A percentile compares a stretch with the other conserved stretches of the same genome.
These are phyloP conservation scores for Lipomyces chichibuensis DNA, from an alignment of 805 yeast species.

Conservation along the genomic window DNA sequence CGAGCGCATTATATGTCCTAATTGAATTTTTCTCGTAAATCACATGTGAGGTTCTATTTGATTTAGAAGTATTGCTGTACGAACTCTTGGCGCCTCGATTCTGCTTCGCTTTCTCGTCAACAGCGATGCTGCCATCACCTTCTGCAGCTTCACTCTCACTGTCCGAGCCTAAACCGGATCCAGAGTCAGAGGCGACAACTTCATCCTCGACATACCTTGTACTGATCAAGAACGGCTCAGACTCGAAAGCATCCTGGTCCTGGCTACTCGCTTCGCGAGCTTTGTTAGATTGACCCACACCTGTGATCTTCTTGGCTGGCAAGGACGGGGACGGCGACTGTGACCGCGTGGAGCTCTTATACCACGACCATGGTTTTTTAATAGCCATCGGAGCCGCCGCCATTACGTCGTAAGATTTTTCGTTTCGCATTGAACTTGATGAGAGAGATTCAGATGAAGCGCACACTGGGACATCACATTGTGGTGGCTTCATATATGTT, in stretches of 20 bases:
- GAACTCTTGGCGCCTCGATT: neutral
- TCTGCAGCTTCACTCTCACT: neutral
- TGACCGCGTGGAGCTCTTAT: neutral
- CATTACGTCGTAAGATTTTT: conserved; percentile 21
- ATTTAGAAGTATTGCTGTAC: neutral
- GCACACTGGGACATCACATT: conserved; percentile 14
- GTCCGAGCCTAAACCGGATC: neutral
- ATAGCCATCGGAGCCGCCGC: neutral
- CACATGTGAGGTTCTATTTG: conserved; percentile 1
- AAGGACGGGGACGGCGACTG: neutral
- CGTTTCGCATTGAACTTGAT: conserved; percentile 1
- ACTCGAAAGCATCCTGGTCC: conserved; percentile 1
- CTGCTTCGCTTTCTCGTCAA: neutral
- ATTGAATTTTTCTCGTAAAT: conserved; percentile 5
- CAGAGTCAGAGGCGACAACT: neutral
- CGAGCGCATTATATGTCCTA: conserved; percentile 2
- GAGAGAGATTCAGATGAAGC: conserved; percentile 5
- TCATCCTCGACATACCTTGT: conserved; percentile 25
- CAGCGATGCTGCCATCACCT: neutral
- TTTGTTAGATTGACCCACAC: neutral
- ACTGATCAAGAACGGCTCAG: conserved; percentile 20
- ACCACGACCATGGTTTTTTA: neutral
- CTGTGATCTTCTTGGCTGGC: neutral
- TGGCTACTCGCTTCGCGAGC: neutral
- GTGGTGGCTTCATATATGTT: conserved; percentile 26